Percentiles rank a stretch among this genome's conserved stretches.
Conservation (phyloP, 2,329 filamentous ascomycete species). For the Diaporthe nobilis region DNA sequence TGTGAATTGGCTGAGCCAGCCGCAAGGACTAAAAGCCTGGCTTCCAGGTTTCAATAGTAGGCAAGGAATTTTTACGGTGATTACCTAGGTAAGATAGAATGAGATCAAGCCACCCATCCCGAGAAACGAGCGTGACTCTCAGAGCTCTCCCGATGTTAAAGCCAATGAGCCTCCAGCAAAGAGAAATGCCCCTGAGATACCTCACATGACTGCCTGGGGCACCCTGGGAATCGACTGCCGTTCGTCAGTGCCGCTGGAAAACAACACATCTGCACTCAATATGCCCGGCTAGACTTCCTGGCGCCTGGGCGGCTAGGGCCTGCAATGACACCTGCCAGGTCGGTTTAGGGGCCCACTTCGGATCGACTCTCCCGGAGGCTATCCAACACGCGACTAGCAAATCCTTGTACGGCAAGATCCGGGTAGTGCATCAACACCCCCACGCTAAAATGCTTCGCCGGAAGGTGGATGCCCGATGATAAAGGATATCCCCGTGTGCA, state of each 20-base stretch:
- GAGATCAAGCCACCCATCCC: neutral
- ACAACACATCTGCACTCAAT: neutral
- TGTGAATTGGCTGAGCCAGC: no score
- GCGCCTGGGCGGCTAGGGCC: neutral
- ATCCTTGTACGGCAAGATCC: conserved; percentile 3
- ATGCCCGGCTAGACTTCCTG: neutral
- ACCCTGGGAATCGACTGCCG: conserved; percentile 1
- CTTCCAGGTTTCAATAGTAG: neutral
- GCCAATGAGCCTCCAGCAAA: neutral
- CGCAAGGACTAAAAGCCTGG: no score
- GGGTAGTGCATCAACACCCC: neutral
- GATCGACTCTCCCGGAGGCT: neutral
- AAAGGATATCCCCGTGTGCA: neutral
- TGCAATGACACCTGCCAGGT: neutral
- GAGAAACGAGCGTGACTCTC: neutral
- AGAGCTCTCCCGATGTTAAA: neutral
- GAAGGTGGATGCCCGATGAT: neutral
- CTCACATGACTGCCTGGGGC: neutral
- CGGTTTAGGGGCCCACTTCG: neutral
- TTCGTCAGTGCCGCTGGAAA: neutral
- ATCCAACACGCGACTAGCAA: neutral
- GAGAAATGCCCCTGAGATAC: neutral
- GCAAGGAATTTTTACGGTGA: neutral
- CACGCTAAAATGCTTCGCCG: neutral
- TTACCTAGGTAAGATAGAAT: neutral